Conservation (phyloP, 257 asterid species). For the Scutellaria barbata region DNA sequence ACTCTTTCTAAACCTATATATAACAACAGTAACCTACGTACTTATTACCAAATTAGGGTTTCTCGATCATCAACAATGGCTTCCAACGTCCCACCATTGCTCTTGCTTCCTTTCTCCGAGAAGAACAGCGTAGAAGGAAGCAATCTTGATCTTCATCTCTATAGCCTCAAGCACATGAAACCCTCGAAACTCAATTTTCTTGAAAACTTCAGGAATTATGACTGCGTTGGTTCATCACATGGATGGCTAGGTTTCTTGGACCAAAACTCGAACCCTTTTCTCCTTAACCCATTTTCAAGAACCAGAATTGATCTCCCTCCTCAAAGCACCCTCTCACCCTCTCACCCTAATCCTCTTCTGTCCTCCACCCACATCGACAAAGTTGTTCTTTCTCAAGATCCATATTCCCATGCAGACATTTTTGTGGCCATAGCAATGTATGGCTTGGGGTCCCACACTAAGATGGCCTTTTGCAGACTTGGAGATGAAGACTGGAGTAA, state of each 20-base stretch:
- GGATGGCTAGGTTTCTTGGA: conserved; percentile 32
- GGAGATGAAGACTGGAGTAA: conserved; percentile 25
- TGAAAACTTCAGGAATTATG: neutral
- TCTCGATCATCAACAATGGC: conserved; percentile 1
- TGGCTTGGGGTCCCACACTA: neutral
- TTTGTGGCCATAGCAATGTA: conserved; percentile 8
- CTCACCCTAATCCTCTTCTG: neutral
- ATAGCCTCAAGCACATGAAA: conserved; percentile 10
- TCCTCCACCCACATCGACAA: too few relatives aligned
- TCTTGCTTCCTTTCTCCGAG: conserved; percentile 10
- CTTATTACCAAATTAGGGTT: too few relatives aligned
- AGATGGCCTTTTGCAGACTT: conserved; percentile 24
- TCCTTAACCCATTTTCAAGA: conserved; percentile 23
- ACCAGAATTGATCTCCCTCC: conserved; percentile 28
- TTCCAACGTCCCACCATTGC: conserved; percentile 6
- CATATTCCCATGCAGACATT: too few relatives aligned
- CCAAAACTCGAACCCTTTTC: neutral
- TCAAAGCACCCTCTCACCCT: neutral
- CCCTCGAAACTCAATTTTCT: neutral
- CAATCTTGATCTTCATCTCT: neutral
- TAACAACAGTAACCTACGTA: neutral
- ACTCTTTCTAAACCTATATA: neutral
- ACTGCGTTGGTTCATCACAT: conserved; percentile 30
- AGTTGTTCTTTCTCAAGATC: too few relatives aligned
- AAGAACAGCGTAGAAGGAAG: neutral